Evolutionary conservation across 768 basidiomycete species (phyloP).

Genomic region (Coprinopsis marcescibilis): DNA sequence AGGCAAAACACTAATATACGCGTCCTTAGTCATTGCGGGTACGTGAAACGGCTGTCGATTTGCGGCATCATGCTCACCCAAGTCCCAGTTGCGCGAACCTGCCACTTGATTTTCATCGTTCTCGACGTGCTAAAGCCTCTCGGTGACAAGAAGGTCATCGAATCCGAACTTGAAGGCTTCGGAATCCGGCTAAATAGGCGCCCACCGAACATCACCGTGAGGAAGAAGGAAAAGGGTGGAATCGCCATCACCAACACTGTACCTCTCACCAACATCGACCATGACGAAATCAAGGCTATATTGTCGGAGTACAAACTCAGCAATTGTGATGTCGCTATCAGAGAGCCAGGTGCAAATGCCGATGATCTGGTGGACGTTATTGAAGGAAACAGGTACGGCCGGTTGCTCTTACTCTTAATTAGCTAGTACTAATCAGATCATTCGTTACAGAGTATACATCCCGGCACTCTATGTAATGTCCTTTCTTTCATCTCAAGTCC

Average conservation of each 20-base stretch:
- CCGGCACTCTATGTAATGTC: slow-evolving; percentile 79
- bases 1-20: background rate
- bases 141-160: slow-evolving; percentile 88
- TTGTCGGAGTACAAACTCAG: slow-evolving; percentile 87
- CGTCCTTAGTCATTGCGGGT: slow-evolving; percentile 67
- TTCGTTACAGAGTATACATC: slow-evolving; percentile 75
- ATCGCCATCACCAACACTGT: slow-evolving; percentile 96
- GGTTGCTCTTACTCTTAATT: background rate
- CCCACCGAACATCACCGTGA: slow-evolving; percentile 80
- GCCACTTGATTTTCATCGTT: slow-evolving; percentile 97
- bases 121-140: slow-evolving; percentile 98
- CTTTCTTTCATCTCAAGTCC: background rate
- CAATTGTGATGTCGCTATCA: slow-evolving; percentile 89
- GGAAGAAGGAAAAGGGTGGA: slow-evolving; percentile 87
- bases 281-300: slow-evolving; percentile 93
- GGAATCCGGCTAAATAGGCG: slow-evolving; percentile 95
- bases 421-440: background rate
- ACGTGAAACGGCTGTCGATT: slow-evolving; percentile 21
- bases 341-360: slow-evolving; percentile 85
- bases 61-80: slow-evolving; percentile 10
- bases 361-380: slow-evolving; percentile 97
- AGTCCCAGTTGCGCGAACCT: slow-evolving; percentile 84
- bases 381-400: slow-evolving; percentile 79
- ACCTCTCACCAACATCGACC: slow-evolving; percentile 91
- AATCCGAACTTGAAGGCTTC: slow-evolving; percentile 94